phyloP scores from a whole-genome alignment of 2,329 filamentous ascomycete species.

The Ceratocystiopsis sp. region DNA sequence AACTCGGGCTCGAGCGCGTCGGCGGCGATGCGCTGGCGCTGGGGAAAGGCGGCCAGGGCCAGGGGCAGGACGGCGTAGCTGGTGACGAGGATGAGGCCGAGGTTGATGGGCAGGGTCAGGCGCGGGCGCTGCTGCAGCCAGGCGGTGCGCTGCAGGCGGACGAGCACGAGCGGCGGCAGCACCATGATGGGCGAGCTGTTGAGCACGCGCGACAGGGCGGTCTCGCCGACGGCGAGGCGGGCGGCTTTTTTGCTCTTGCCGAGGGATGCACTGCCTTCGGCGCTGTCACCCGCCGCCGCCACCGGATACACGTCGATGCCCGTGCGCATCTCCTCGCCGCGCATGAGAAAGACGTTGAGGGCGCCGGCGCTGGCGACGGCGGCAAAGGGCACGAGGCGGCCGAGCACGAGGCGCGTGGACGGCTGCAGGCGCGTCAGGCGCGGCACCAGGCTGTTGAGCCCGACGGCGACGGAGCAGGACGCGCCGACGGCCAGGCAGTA shows the following conservation, averaged over 20 bases:
- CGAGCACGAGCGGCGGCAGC: slow-evolving; percentile 70
- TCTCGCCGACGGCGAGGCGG: slow-evolving; percentile 79
- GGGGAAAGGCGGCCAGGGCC: slow-evolving; percentile 81
- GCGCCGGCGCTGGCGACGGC: slow-evolving; percentile 83
- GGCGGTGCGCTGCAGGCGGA: slow-evolving; percentile 64
- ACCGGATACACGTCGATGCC: slow-evolving; percentile 89
- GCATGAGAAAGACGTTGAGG: slow-evolving; percentile 95
- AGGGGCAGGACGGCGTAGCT: slow-evolving; percentile 79
- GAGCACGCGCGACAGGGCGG: slow-evolving; percentile 75
- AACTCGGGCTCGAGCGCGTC: slow-evolving; percentile 73
- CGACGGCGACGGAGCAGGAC: slow-evolving; percentile 83
- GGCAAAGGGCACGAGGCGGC: slow-evolving; percentile 86
- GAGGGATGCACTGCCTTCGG: slow-evolving; percentile 36
- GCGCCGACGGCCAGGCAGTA: slow-evolving; percentile 86
- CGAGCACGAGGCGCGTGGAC: slow-evolving; percentile 56
- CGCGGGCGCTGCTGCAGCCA: slow-evolving; percentile 68
- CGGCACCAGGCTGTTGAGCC: slow-evolving; percentile 78
- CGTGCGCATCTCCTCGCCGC: slow-evolving; percentile 79
- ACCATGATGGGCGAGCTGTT: slow-evolving; percentile 98
- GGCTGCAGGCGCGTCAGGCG: slow-evolving; percentile 62
- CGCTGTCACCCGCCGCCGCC: slow-evolving; percentile 9
- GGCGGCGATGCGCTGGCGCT: slow-evolving; percentile 67
- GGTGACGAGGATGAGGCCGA: slow-evolving; percentile 72
- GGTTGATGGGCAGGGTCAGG: slow-evolving; percentile 65
- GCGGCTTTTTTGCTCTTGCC: slow-evolving; percentile 83